Evolutionary conservation across 139 green algal genomes (phyloP), one percentile per base, ranked within the genome.

Genomic region (Picochlorum costavermella): DNA sequence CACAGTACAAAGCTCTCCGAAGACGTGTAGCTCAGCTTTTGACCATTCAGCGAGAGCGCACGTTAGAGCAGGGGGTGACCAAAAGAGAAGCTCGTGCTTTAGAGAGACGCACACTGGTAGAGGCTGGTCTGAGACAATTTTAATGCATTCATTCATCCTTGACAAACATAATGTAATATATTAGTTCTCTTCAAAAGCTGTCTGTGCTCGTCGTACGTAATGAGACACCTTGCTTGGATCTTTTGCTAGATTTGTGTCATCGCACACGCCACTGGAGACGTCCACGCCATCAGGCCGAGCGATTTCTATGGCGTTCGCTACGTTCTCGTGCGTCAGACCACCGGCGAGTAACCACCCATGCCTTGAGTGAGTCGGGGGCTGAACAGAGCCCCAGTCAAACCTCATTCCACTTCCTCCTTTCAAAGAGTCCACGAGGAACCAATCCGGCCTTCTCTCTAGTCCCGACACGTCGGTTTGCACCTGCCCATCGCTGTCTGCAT

Each of bases 301-400:
- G 0, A 70, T 72, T 2, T 10, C 36, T n/a, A 88, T 76, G 11
- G 86, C 88, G 2, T 75, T 66, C 40, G 73, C 72, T 44, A 95
- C 87, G 40, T 89, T 94, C 20, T 65, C 74, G 0, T 86, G 78
- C 1, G 64, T 70, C 2, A 95, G 67, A 0, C 87, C 87, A 0
- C 87, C 87, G 0, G 87, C 87, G 20, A 95, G 69, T 56, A 92
- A 67, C 87, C 87, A 95, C 44, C 87, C 87, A 11, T 60, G 61
- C 0, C 8, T 40, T 20, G 63, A 68, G 8, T 71, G 4, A 6
- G 46, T 37, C 6, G 67, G 56, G 17, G n/a, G 44, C 9, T 60
- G 9, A 25, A 93, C 58, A 11, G 53, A 56, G 2, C 0, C 28
- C 86, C 86, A 93, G 64, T 86, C 76, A 50, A 89, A 77, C 1